Evolutionary conservation across 192 early-diverging fungal species (phyloP), one percentile per base, ranked within the genome.

Genomic region (Coemansia biformis): DNA sequence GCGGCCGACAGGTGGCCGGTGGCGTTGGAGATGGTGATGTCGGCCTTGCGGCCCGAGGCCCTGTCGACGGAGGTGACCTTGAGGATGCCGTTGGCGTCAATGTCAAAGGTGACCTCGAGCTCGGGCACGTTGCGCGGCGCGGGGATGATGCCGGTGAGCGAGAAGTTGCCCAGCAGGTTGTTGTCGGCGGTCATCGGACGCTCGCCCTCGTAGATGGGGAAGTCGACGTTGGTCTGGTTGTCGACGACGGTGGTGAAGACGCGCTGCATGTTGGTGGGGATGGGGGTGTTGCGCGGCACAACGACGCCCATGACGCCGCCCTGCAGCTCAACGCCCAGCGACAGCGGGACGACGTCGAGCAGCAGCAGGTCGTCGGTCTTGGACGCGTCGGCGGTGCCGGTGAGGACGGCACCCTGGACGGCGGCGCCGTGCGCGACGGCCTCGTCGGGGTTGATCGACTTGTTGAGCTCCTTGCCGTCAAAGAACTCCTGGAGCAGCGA

Each of bases 371-470:
- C 83, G 49, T 83, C 78, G 76, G 82, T 77, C 75, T 79, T 66
- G 47, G 72, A 66, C 38, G 77, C 65, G 52, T 71, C 75, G 38
- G 80, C 76, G 38, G 80, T 79, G 66, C 78, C 79, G 36, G 82
- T 81, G 33, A 92, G 77, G 51, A 92, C 79, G 19, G 82, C 88
- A 19, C 79, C 91, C 81, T 91, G 89, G 33, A 93, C 87, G 41
- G 89, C 91, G 45, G 91, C 89, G 72, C 91, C 91, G 66, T 90
- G 89, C 46, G 90, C 91, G 31, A 94, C 90, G 36, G 89, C 89
- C 76, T 96, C 93, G 78, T 93, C 91, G 57, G 91, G 93, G 84
- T 96, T 93, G 81, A 93, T 92, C 38, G 83, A 80, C 79, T 86
- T 87, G 78, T 82, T 86, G 46, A 78, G 66, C 76, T 84, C 79